A percentile compares a stretch with the other conserved stretches of the same genome.
Conservation (phyloP, 2,329 filamentous ascomycete species). For the Verticillium dahliae region DNA sequence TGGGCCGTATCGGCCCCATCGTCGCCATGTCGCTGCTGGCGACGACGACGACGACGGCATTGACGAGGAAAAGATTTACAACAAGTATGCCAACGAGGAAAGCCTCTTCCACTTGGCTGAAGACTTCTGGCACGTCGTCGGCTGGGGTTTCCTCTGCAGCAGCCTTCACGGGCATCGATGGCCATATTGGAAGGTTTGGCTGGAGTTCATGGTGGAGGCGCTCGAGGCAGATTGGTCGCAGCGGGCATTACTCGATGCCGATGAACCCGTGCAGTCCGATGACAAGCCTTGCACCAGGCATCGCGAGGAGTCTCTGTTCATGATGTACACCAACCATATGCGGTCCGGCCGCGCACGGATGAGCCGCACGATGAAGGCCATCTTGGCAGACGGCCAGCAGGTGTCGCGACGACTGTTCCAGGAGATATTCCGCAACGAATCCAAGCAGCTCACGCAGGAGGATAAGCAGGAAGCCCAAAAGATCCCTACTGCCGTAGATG, state of each 20-base stretch:
- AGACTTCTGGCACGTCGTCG: slow-evolving; percentile 83
- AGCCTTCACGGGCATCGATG: slow-evolving; percentile 66
- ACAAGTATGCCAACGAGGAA: slow-evolving; percentile 54
- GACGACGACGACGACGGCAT: slow-evolving; percentile 35
- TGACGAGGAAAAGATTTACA: slow-evolving; percentile 46
- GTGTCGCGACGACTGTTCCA: slow-evolving; percentile 48
- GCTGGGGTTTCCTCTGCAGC: slow-evolving; percentile 88
- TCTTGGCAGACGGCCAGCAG: slow-evolving; percentile 60
- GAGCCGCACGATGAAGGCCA: slow-evolving; percentile 55
- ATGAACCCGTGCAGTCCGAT: slow-evolving; percentile 14
- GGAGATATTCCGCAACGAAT: slow-evolving; percentile 64
- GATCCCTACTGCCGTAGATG: slow-evolving; percentile 35
- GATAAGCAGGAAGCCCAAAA: slow-evolving; percentile 42
- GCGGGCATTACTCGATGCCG: slow-evolving; percentile 41
- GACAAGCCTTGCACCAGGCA: slow-evolving; percentile 18
- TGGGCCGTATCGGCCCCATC: slow-evolving; percentile 27
- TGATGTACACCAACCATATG: slow-evolving; percentile 47
- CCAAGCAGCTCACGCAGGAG: slow-evolving; percentile 32
- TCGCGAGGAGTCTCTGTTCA: slow-evolving; percentile 51
- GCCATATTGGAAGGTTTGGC: slow-evolving; percentile 74
- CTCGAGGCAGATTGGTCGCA: slow-evolving; percentile 65
- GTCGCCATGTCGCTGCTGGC: not conserved
- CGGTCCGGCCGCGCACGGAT: slow-evolving; percentile 37
- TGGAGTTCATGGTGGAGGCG: slow-evolving; percentile 72
- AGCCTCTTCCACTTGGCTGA: slow-evolving; percentile 70